These are phyloP conservation scores for Nigrospora osmanthi DNA, from an alignment of 2,329 filamentous ascomycete species.

Conservation along the genomic window DNA sequence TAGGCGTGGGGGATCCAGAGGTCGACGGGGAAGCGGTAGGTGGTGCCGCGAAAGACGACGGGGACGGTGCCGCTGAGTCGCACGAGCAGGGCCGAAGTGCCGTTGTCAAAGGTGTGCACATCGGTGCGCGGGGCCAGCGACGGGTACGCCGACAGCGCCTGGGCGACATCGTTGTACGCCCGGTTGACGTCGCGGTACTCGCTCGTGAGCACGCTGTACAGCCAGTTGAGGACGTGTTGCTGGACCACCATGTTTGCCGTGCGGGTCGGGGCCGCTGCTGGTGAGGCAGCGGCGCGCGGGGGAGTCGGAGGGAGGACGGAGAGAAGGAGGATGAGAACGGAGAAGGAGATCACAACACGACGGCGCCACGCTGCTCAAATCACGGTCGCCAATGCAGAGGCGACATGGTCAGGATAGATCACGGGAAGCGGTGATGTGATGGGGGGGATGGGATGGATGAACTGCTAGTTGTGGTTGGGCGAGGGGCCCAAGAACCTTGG, in stretches of 20 bases:
- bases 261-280: neutral
- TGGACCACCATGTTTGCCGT: conserved; percentile 58
- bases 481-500: too few relatives aligned
- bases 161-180: conserved; percentile 85
- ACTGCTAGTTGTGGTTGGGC: too few relatives aligned
- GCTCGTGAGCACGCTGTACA: conserved; percentile 82
- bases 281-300: neutral
- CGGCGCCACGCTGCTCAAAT: too few relatives aligned
- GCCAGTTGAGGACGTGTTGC: conserved; percentile 88
- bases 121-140: conserved; percentile 81
- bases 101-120: conserved; percentile 92
- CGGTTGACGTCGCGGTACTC: conserved; percentile 91
- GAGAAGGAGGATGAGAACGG: too few relatives aligned
- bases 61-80: conserved; percentile 83
- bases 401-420: too few relatives aligned
- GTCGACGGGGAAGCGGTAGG: conserved; percentile 84
- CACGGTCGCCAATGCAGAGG: too few relatives aligned
- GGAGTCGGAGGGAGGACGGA: too few relatives aligned
- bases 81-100: conserved; percentile 76
- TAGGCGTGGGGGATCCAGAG: conserved; percentile 93
- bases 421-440: too few relatives aligned
- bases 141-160: conserved; percentile 70
- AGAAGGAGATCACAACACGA: too few relatives aligned
- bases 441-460: too few relatives aligned
- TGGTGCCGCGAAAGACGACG: conserved; percentile 81